These are phyloP conservation scores for Phytophthora fragariae DNA, from an alignment of 352 stramenopile genomes.

Conservation along the genomic window DNA sequence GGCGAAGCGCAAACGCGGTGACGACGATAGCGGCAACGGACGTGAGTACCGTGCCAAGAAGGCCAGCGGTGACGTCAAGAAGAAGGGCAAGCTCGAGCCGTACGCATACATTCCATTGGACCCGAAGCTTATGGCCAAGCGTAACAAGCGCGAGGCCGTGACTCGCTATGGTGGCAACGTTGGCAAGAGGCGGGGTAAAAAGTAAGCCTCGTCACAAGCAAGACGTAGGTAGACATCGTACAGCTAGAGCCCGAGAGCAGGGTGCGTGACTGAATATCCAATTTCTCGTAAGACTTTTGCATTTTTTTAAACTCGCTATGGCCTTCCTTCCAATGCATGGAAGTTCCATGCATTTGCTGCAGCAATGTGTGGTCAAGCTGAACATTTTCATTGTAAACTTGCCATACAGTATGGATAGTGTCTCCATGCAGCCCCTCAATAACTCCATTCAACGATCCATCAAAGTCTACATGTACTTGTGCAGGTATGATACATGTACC, in stretches of 20 bases:
- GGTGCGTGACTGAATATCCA: conserved; percentile 40
- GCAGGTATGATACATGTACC: background rate
- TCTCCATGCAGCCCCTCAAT: no score
- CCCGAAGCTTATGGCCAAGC: conserved; percentile 94
- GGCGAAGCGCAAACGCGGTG: conserved; percentile 67
- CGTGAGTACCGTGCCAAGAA: conserved; percentile 96
- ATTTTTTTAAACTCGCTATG: background rate
- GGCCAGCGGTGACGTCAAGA: conserved; percentile 96
- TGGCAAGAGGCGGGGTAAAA: conserved; percentile 76
- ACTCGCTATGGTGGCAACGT: conserved; percentile 80
- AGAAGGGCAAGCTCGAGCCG: conserved; percentile 97
- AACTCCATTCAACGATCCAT: no score
- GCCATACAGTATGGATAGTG: no score
- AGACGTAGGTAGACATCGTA: conserved; percentile 41
- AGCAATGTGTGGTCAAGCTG: no score
- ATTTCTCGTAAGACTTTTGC: conserved; percentile 26
- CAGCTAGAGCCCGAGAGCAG: conserved; percentile 32
- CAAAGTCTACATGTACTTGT: no score
- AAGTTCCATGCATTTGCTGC: no score
- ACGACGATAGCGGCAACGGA: conserved; percentile 70
- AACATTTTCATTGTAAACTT: no score
- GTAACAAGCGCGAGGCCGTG: conserved; percentile 86
- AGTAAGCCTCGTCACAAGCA: conserved; percentile 29
- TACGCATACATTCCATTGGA: conserved; percentile 98
- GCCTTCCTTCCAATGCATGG: no score